Evolutionary conservation across 2,329 filamentous ascomycete species (phyloP).

Genomic region (Dothidotthia symphoricarpi): DNA sequence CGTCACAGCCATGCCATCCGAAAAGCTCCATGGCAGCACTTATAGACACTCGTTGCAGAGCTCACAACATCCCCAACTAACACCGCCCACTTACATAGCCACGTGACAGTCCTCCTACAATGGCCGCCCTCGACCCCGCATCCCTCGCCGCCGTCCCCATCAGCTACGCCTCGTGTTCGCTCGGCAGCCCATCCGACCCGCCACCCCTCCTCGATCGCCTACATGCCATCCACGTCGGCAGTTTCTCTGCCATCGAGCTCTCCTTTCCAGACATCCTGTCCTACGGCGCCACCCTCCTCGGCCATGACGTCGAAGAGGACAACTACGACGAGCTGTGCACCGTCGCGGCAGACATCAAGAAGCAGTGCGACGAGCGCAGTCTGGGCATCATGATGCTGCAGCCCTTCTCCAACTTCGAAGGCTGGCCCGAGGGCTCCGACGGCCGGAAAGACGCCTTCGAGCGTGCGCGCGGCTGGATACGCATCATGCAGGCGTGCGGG

Average conservation of each 20-base stretch:
- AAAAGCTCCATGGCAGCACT: too few species aligned
- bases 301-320: constrained; percentile 53
- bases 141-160: constrained; percentile 47
- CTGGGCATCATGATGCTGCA: constrained; percentile 70
- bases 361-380: constrained; percentile 53
- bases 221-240: constrained; percentile 61
- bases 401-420: constrained; percentile 75
- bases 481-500: constrained; percentile 67
- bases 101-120: constrained; percentile 11
- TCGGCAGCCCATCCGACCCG: constrained; percentile 46
- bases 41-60: too few species aligned
- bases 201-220: constrained; percentile 59
- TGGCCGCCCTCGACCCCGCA: constrained; percentile 36
- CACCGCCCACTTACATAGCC: background rate
- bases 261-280: constrained; percentile 69
- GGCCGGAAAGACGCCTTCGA: constrained; percentile 63
- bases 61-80: background rate
- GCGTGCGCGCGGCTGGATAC: constrained; percentile 65
- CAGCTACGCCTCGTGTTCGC: constrained; percentile 58
- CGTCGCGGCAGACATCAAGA: constrained; percentile 56
- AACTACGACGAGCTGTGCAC: constrained; percentile 60
- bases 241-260: constrained; percentile 70
- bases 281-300: constrained; percentile 57
- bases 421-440: constrained; percentile 60
- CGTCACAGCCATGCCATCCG: too few species aligned